phyloP scores from a whole-genome alignment of 2,329 filamentous ascomycete genomes.

The Peltaster fructicola region DNA sequence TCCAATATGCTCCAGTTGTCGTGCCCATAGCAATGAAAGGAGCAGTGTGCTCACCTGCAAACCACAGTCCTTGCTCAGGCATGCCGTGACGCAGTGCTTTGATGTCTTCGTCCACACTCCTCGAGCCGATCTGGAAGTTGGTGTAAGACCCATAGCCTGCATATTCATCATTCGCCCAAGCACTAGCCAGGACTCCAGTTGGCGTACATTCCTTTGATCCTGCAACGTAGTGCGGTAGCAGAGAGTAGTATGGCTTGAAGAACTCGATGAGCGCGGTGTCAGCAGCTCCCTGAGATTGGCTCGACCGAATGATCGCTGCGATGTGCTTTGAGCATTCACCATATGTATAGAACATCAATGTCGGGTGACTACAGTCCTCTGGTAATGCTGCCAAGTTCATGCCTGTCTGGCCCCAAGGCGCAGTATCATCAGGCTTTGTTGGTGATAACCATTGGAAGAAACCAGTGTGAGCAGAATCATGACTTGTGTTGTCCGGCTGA shows the following conservation, averaged over 20 bases:
- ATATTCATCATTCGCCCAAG: slow-evolving; percentile 62
- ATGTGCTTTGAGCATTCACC: slow-evolving; percentile 43
- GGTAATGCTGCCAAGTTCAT: slow-evolving; percentile 58
- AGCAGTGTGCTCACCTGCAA: slow-evolving; percentile 79
- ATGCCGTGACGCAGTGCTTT: slow-evolving; percentile 36
- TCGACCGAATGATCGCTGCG: slow-evolving; percentile 27
- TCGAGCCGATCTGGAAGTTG: slow-evolving; percentile 66
- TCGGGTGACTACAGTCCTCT: slow-evolving; percentile 46
- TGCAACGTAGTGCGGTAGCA: slow-evolving; percentile 48
- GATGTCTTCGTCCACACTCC: slow-evolving; percentile 55
- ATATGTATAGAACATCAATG: slow-evolving; percentile 68
- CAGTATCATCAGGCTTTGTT: slow-evolving; percentile 43
- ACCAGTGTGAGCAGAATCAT: slow-evolving; percentile 41
- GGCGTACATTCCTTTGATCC: slow-evolving; percentile 42
- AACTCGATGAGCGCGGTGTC: slow-evolving; percentile 42
- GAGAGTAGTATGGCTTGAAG: slow-evolving; percentile 62
- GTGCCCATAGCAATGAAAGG: slow-evolving; percentile 82
- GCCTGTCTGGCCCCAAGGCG: slow-evolving; percentile 47
- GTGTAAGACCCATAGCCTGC: slow-evolving; percentile 69
- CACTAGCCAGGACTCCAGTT: slow-evolving; percentile 46
- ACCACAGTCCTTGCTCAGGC: slow-evolving; percentile 55
- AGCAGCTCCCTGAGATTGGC: no score
- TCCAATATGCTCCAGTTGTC: slow-evolving; percentile 82
- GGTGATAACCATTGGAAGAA: slow-evolving; percentile 66
- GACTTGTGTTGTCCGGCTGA: slow-evolving; percentile 16